phyloP scores from a whole-genome alignment of 2,329 filamentous ascomycete genomes.

The Didymellaceae sp. region DNA sequence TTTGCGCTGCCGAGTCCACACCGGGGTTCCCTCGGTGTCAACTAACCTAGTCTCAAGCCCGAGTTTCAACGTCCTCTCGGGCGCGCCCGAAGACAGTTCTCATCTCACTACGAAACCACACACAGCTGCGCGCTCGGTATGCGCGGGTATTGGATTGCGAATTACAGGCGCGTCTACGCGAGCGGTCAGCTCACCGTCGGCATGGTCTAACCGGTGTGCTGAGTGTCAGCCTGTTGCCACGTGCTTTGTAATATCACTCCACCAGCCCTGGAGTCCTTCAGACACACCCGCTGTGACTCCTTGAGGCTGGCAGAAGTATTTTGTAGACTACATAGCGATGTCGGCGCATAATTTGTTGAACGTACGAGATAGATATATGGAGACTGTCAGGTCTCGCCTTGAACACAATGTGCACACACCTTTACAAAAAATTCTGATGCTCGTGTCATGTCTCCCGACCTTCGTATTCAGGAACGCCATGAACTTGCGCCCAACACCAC shows the following conservation, averaged over 20 bases:
- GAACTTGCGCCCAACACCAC: neutral
- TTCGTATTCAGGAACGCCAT: constrained; percentile 2
- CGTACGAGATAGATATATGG: constrained; percentile 12
- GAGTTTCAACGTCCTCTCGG: constrained; percentile 5
- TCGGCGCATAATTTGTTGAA: constrained; percentile 11
- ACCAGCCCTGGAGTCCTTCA: constrained; percentile 1
- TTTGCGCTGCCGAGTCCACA: constrained; percentile 17
- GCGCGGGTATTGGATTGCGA: constrained; percentile 3
- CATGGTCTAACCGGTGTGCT: neutral
- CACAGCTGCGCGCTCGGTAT: neutral
- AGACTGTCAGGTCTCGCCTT: constrained; percentile 12
- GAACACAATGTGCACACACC: constrained; percentile 11
- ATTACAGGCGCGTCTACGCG: constrained; percentile 9
- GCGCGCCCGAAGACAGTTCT: constrained; percentile 12
- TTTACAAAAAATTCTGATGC: constrained; percentile 10
- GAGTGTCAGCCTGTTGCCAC: constrained; percentile 11
- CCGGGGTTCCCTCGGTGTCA: constrained; percentile 12
- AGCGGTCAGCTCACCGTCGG: constrained; percentile 11
- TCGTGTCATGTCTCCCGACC: constrained; percentile 15
- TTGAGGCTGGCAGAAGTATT: constrained; percentile 1
- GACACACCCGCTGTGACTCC: constrained; percentile 1
- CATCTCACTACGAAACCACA: constrained; percentile 15
- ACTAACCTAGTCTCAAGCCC: constrained; percentile 8
- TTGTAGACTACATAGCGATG: constrained; percentile 15
- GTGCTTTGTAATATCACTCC: constrained; percentile 16